Evolutionary conservation across 352 stramenopile genomes (phyloP), one percentile per base, ranked within the genome.

Genomic region (Pythium sukuiense): DNA sequence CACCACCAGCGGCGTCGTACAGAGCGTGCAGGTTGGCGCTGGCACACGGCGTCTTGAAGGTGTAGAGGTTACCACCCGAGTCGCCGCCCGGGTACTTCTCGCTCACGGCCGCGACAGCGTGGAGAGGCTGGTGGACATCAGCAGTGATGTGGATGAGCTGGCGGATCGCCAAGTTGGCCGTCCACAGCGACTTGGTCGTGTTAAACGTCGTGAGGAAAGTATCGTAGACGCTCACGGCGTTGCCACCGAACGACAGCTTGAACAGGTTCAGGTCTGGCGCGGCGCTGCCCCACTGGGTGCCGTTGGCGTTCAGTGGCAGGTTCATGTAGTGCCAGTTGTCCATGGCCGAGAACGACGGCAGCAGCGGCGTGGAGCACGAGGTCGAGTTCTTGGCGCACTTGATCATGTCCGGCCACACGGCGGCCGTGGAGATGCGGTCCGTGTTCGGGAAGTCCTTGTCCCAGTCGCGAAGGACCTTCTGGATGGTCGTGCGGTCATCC

Each of bases 81-180:
- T 89, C 81, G 30, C 81, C 81, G 11, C 61, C 55, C 3, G 81
- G 81, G 30, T 83, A 74, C 20, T 71, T 68, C 1, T 63, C 62
- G 30, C 65, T 81, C 54, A 88, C 70, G 14, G 76, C 79, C 0
- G 69, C 70, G 1, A 85, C 72, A 1, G 74, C 72, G 71, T 89
- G 81, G 20, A 87, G 64, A 0, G 81, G 81, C 55, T 89, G 79
- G 57, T 87, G 77, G 11, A 85, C 52, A 57, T 89, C 81, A 3
- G 72, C 79, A 43, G 86, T 83, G 67, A 88, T 76, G 71, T 89
- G 80, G 67, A 89, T 81, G 70, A 89, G 83, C 68, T 87, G 76
- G 32, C 80, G 80, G 5, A 89, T 45, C 35, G 76, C 59, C 9
- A 86, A 49, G 70, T 89, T 89, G 49, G 73, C 76, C 2, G 76